Conservation (phyloP, 2,329 filamentous ascomycete genomes). For the Ceratocystis ficicola region DNA sequence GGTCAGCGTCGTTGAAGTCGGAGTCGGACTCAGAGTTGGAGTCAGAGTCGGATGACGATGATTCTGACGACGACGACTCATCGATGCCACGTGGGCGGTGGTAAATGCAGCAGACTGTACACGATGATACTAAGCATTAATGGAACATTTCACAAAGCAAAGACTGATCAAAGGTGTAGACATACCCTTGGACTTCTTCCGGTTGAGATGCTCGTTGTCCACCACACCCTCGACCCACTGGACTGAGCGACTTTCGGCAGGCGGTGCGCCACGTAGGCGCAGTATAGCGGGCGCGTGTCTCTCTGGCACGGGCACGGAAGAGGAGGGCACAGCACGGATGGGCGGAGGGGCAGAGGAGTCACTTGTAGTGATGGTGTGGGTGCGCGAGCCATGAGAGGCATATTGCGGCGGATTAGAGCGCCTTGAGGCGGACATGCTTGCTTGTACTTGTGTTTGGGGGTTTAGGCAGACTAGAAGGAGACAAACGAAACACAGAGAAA, state of each 20-base stretch:
- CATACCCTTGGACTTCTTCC: conserved; percentile 86
- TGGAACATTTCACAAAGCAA: background rate
- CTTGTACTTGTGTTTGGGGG: background rate
- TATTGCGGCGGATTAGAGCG: conserved; percentile 5
- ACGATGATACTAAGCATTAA: background rate
- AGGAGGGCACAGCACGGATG: background rate
- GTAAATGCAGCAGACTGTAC: conserved; percentile 93
- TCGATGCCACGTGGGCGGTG: conserved; percentile 70
- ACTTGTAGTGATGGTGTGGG: conserved; percentile 10
- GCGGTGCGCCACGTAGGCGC: conserved; percentile 40
- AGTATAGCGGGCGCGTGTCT: conserved; percentile 30
- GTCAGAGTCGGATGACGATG: conserved; percentile 40
- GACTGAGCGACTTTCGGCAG: conserved; percentile 48
- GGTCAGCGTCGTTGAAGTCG: conserved; percentile 28
- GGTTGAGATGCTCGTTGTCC: conserved; percentile 88
- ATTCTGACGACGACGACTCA: conserved; percentile 60
- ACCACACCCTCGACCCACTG: conserved; percentile 89
- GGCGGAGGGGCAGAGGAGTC: background rate
- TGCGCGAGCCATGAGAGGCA: conserved; percentile 7
- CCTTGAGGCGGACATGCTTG: conserved; percentile 5
- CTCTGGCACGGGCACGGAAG: background rate
- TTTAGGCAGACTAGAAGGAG: too few species aligned
- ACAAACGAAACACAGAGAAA: background rate
- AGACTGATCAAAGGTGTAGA: conserved; percentile 13
- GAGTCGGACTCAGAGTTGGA: conserved; percentile 27